These are phyloP conservation scores for Colletotrichum salicis DNA, from an alignment of 2,329 filamentous ascomycete species.

Conservation along the genomic window DNA sequence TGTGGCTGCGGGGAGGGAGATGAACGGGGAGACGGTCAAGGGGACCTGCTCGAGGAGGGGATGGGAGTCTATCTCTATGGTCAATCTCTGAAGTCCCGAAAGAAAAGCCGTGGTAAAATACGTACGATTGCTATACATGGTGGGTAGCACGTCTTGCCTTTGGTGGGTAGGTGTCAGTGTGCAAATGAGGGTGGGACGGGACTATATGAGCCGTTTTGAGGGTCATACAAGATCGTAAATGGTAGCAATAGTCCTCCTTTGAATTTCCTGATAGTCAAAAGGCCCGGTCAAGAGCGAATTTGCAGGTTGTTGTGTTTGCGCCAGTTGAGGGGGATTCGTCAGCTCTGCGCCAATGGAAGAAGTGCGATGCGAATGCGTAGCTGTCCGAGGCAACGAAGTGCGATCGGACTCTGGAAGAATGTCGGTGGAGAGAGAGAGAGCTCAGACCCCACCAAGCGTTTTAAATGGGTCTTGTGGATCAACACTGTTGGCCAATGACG, in stretches of 20 bases:
- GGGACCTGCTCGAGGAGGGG: conserved; percentile 92
- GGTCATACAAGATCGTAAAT: conserved; percentile 10
- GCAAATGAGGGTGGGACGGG: background rate
- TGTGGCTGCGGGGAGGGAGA: conserved; percentile 87
- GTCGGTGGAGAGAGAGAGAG: conserved; percentile 14
- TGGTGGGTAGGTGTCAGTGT: background rate
- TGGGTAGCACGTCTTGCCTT: background rate
- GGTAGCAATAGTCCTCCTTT: conserved; percentile 1
- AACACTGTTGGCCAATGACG: background rate
- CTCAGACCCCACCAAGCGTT: conserved; percentile 22
- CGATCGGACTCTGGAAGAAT: background rate
- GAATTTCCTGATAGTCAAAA: background rate
- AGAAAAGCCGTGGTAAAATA: background rate
- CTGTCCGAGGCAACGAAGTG: background rate
- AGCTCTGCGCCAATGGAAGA: background rate
- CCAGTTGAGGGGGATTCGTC: background rate
- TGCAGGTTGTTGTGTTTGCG: background rate
- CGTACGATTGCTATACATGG: conserved; percentile 47
- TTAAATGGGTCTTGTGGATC: background rate
- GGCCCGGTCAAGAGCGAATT: background rate
- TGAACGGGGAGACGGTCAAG: conserved; percentile 92
- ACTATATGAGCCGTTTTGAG: background rate
- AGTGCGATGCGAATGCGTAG: background rate
- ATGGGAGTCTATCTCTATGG: conserved; percentile 72
- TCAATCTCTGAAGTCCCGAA: background rate